Evolutionary conservation across 2,329 filamentous ascomycete species (phyloP).

Genomic region (Fusarium concolor): DNA sequence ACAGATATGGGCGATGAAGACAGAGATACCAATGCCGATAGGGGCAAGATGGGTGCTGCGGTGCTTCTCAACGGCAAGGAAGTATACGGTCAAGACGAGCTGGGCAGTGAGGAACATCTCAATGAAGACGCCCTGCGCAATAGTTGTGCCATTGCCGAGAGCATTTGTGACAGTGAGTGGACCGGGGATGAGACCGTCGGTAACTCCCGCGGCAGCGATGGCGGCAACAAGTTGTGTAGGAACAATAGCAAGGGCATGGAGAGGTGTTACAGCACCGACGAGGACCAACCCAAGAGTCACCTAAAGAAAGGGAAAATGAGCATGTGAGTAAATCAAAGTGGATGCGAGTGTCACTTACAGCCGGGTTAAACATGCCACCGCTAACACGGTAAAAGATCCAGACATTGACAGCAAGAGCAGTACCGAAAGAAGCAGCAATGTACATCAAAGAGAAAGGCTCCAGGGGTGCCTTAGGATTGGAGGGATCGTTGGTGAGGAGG

Average conservation of each 20-base stretch:
- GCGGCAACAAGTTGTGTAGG: slow-evolving; percentile 68
- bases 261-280: slow-evolving; percentile 65
- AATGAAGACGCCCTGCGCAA: slow-evolving; percentile 71
- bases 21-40: slow-evolving; percentile 75
- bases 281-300: slow-evolving; percentile 71
- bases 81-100: slow-evolving; percentile 73
- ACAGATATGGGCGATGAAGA: slow-evolving; percentile 69
- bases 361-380: slow-evolving; percentile 64
- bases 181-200: slow-evolving; percentile 68
- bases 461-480: slow-evolving; percentile 45
- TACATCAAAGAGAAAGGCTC: slow-evolving; percentile 57
- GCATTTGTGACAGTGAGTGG: slow-evolving; percentile 66
- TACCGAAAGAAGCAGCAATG: slow-evolving; percentile 62
- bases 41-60: slow-evolving; percentile 78
- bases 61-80: slow-evolving; percentile 80
- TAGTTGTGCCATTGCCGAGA: slow-evolving; percentile 62
- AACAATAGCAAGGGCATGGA: slow-evolving; percentile 64
- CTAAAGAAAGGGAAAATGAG: slow-evolving; percentile 40
- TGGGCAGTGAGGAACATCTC: slow-evolving; percentile 75
- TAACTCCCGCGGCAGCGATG: slow-evolving; percentile 69
- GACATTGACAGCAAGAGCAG: slow-evolving; percentile 64
- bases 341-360: slow-evolving; percentile 51
- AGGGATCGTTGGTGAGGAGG: slow-evolving; percentile 48
- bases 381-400: slow-evolving; percentile 69
- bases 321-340: background rate